Percentiles rank a stretch among this genome's conserved stretches.
Evolutionary conservation across 2,329 filamentous ascomycete species (phyloP).

Genomic region (Sporothrix euskadiensis): DNA sequence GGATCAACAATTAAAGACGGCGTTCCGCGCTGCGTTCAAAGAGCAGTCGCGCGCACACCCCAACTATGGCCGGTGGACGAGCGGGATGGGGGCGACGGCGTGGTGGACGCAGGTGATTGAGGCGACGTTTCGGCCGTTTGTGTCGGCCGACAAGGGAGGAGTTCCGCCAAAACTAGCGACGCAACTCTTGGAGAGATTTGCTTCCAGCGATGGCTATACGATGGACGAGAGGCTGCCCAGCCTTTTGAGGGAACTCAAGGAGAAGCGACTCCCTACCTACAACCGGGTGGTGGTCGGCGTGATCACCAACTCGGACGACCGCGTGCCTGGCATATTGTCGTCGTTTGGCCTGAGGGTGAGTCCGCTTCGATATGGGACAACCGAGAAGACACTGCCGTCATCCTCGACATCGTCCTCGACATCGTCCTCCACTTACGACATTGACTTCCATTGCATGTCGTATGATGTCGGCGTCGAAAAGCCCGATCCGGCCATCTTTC

Average conservation of each 20-base stretch:
- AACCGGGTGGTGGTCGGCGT: slow-evolving; percentile 51
- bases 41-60: slow-evolving; percentile 50
- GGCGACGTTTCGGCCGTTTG: slow-evolving; percentile 52
- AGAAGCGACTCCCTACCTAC: not conserved
- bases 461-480: slow-evolving; percentile 65
- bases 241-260: slow-evolving; percentile 39
- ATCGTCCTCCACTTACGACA: slow-evolving; percentile 33
- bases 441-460: slow-evolving; percentile 62
- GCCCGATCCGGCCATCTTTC: slow-evolving; percentile 57
- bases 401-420: not conserved
- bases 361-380: slow-evolving; percentile 37
- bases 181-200: slow-evolving; percentile 49
- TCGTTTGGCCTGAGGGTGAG: slow-evolving; percentile 55
- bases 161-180: too few relatives aligned
- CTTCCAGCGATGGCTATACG: slow-evolving; percentile 53
- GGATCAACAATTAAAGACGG: slow-evolving; percentile 44
- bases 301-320: slow-evolving; percentile 64
- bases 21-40: slow-evolving; percentile 49
- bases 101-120: slow-evolving; percentile 65
- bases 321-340: slow-evolving; percentile 55
- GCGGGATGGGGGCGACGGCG: slow-evolving; percentile 50
- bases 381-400: not conserved
- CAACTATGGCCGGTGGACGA: slow-evolving; percentile 57
- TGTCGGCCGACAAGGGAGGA: slow-evolving; percentile 25
- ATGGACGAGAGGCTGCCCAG: slow-evolving; percentile 49